phyloP scores from a whole-genome alignment of 257 asterid species.

The Solanum appendiculatum region DNA sequence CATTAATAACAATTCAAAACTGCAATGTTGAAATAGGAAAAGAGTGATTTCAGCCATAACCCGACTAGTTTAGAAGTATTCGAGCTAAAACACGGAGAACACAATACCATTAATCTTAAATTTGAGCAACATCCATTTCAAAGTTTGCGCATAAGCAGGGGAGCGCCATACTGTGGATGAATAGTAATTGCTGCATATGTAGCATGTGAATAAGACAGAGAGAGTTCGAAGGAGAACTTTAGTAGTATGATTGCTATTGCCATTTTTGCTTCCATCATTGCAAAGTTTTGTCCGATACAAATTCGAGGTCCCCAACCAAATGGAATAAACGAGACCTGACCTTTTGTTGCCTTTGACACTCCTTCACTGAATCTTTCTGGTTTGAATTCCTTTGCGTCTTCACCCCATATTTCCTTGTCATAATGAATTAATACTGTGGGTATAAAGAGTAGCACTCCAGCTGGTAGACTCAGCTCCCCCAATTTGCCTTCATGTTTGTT shows the following conservation, averaged over 20 bases:
- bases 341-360: conserved; percentile 15
- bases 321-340: conserved; percentile 13
- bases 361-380: conserved; percentile 28
- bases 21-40: not conserved
- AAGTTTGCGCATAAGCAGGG: not conserved
- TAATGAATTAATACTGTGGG: conserved; percentile 17
- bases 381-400: conserved; percentile 18
- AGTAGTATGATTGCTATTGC: conserved; percentile 24
- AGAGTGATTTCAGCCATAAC: not conserved
- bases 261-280: conserved; percentile 25
- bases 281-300: conserved; percentile 24
- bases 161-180: not conserved
- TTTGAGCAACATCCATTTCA: too few species aligned
- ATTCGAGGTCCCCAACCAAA: conserved; percentile 28
- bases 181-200: conserved; percentile 1
- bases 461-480: conserved; percentile 12
- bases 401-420: conserved; percentile 23
- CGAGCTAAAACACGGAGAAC: not conserved
- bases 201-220: conserved; percentile 26
- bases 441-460: conserved; percentile 1
- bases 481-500: conserved; percentile 5
- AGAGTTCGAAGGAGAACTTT: conserved; percentile 15
- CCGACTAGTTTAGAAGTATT: not conserved
- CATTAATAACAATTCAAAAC: not conserved
- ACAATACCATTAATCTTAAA: not conserved